Conservation (phyloP, 768 basidiomycete genomes). For the Boletus huronensis region DNA sequence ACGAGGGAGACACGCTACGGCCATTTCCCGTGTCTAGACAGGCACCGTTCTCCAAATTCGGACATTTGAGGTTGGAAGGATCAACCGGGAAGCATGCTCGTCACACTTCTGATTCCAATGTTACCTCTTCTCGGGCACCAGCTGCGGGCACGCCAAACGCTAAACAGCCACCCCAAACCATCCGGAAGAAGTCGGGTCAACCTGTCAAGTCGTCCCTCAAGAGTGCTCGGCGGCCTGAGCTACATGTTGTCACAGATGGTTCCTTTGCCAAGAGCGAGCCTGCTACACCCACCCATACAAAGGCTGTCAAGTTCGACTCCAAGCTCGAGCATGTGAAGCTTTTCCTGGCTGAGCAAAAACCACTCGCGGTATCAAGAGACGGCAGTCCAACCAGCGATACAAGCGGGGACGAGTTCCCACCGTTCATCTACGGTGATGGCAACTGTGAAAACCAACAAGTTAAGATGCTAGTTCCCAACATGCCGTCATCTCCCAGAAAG, state of each 20-base stretch:
- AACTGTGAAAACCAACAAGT: constrained; percentile 37
- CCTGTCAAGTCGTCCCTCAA: constrained; percentile 91
- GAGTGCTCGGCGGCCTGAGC: constrained; percentile 50
- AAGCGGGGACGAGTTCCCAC: constrained; percentile 75
- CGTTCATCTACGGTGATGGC: constrained; percentile 56
- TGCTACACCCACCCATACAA: constrained; percentile 69
- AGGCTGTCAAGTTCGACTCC: constrained; percentile 90
- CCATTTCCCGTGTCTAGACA: constrained; percentile 23
- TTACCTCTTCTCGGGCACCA: not conserved
- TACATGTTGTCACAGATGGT: constrained; percentile 51
- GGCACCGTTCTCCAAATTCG: constrained; percentile 16
- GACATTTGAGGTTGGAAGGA: constrained; percentile 27
- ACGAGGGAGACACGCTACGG: constrained; percentile 27
- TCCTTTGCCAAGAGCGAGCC: constrained; percentile 70
- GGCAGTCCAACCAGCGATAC: constrained; percentile 85
- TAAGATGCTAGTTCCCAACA: constrained; percentile 64
- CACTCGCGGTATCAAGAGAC: constrained; percentile 86
- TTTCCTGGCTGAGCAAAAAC: constrained; percentile 93
- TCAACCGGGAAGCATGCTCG: constrained; percentile 17
- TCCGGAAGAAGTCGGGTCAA: constrained; percentile 94
- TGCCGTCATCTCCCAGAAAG: constrained; percentile 45
- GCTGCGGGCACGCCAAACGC: not conserved
- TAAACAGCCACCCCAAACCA: constrained; percentile 32
- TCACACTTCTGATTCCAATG: constrained; percentile 22
- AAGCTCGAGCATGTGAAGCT: constrained; percentile 93